Evolutionary conservation across 2,329 filamentous ascomycete genomes (phyloP).

Genomic region (Aspergillus versicolor): DNA sequence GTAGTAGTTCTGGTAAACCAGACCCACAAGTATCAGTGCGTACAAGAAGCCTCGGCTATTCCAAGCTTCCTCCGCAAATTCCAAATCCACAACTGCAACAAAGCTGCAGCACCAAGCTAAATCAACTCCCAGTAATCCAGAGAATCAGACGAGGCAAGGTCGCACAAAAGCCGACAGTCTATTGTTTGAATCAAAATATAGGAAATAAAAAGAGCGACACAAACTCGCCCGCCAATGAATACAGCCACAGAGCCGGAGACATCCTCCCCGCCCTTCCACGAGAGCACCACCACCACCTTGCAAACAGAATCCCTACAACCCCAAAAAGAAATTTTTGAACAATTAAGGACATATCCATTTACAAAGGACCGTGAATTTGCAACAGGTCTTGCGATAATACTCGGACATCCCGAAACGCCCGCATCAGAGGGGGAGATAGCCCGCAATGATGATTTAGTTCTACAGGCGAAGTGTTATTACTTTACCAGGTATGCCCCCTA

Average conservation of each 20-base stretch:
- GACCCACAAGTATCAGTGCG: background rate
- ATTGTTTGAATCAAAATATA: background rate
- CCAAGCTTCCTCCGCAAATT: background rate
- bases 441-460: slow-evolving; percentile 41
- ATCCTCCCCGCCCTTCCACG: background rate
- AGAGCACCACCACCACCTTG: background rate
- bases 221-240: background rate
- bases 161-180: background rate
- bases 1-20: background rate
- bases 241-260: background rate
- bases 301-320: slow-evolving; percentile 2
- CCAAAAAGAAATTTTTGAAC: slow-evolving; percentile 27
- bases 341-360: slow-evolving; percentile 42
- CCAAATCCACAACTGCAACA: background rate
- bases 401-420: slow-evolving; percentile 41
- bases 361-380: slow-evolving; percentile 45
- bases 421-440: slow-evolving; percentile 40
- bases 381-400: slow-evolving; percentile 47
- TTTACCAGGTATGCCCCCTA: slow-evolving; percentile 39
- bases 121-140: background rate
- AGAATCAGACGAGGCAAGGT: background rate
- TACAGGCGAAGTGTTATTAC: slow-evolving; percentile 51
- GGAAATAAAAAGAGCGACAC: background rate
- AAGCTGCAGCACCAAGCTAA: background rate
- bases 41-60: background rate